Evolutionary conservation across 441 rosid species (phyloP).

Genomic region (Pelargonium exstipulatum): DNA sequence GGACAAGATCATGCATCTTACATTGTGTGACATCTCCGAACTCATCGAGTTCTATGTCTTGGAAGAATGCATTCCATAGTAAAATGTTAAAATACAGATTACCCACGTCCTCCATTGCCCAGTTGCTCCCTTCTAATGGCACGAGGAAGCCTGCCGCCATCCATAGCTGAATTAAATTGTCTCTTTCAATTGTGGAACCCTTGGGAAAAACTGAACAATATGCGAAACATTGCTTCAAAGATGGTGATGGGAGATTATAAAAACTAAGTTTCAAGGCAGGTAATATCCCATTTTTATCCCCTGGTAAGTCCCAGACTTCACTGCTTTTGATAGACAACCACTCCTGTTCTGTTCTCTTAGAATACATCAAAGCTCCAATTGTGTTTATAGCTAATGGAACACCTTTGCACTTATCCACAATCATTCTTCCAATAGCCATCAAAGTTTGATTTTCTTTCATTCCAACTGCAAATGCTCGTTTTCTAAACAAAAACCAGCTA

Average conservation of each 20-base stretch:
- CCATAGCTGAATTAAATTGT: constrained; percentile 13
- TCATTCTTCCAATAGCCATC: constrained; percentile 12
- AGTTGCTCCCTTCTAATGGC: background rate
- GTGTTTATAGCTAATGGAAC: constrained; percentile 17
- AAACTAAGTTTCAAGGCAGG: constrained; percentile 9
- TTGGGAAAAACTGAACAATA: constrained; percentile 20
- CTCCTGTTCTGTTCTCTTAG: background rate
- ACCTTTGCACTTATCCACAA: constrained; percentile 20
- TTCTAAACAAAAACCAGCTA: constrained; percentile 19
- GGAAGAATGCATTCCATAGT: constrained; percentile 5
- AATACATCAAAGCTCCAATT: constrained; percentile 13
- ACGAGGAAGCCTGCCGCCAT: constrained; percentile 20
- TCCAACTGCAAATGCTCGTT: constrained; percentile 4
- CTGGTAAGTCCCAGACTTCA: background rate
- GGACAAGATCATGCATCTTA: constrained; percentile 21
- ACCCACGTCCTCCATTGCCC: constrained; percentile 10
- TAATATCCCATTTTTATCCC: background rate
- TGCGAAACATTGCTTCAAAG: constrained; percentile 18
- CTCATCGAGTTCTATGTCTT: constrained; percentile 11
- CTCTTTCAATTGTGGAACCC: background rate
- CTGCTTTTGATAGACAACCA: constrained; percentile 14
- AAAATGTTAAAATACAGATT: constrained; percentile 2
- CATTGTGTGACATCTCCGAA: background rate
- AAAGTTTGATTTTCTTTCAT: background rate
- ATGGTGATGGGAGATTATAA: constrained; percentile 9